A percentile compares a stretch with the other conserved stretches of the same genome.
Conservation (phyloP, 176 grass and related monocot species). For the Tuctoria greenei region DNA sequence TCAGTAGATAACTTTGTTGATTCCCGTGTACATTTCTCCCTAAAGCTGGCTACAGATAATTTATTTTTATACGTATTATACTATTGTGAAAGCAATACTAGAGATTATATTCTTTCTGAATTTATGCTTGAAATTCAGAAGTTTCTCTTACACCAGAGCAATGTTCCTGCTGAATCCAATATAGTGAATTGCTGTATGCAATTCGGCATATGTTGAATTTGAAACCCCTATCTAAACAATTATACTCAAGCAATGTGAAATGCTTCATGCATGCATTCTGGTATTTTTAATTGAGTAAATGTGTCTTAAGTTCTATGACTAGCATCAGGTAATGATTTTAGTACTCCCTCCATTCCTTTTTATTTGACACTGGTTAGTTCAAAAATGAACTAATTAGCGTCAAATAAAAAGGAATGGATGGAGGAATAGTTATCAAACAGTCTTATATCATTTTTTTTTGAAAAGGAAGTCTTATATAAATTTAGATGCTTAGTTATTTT, state of each 20-base stretch:
- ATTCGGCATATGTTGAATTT: neutral
- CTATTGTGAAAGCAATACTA: neutral
- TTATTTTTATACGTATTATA: neutral
- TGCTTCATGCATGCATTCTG: neutral
- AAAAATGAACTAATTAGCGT: too few relatives aligned
- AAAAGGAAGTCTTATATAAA: neutral
- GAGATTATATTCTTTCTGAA: neutral
- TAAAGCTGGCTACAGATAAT: neutral
- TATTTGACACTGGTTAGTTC: too few relatives aligned
- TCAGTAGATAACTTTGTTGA: neutral
- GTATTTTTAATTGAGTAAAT: neutral
- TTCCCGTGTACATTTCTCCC: neutral
- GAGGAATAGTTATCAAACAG: neutral
- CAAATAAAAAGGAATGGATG: too few relatives aligned
- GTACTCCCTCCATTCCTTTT: too few relatives aligned
- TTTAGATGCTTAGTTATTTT: neutral
- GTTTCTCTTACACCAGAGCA: neutral
- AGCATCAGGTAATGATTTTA: neutral
- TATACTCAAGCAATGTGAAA: neutral
- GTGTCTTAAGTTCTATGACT: neutral
- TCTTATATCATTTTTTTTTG: too few relatives aligned
- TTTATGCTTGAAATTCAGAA: neutral
- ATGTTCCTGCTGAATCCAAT: neutral
- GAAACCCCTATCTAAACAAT: neutral
- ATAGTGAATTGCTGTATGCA: neutral